phyloP scores from a whole-genome alignment of 148 eudicot genomes.

The Dysphania ambrosioides region DNA sequence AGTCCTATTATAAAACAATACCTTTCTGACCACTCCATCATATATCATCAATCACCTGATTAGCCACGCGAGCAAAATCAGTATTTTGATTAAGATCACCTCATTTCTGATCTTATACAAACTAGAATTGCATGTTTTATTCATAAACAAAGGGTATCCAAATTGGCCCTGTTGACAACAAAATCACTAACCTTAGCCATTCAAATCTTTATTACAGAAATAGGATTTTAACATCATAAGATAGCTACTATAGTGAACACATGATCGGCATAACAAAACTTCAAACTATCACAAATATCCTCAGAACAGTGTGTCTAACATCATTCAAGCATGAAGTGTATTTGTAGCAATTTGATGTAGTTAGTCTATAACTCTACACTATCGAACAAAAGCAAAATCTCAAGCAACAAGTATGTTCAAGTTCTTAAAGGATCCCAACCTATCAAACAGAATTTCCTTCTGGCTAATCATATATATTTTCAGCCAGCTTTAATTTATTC shows the following conservation, averaged over 20 bases:
- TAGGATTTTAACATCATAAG: not conserved
- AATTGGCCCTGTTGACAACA: not conserved
- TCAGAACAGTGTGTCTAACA: not conserved
- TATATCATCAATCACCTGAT: not conserved
- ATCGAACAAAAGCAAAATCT: not conserved
- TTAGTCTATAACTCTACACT: not conserved
- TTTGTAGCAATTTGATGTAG: not conserved
- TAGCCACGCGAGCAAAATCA: not conserved
- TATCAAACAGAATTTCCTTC: not conserved
- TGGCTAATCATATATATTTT: not conserved
- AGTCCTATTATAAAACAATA: not conserved
- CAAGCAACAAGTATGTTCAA: not conserved
- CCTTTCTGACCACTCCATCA: not conserved
- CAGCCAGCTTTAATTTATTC: not conserved
- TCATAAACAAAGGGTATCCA: not conserved
- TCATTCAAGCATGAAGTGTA: not conserved
- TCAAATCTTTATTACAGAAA: not conserved
- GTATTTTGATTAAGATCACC: not conserved
- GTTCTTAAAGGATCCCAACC: not conserved
- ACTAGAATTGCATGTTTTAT: not conserved
- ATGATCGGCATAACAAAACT: not conserved
- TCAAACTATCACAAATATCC: not conserved
- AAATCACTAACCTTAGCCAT: not conserved
- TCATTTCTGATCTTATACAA: not conserved
- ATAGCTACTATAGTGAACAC: not conserved